phyloP scores from a whole-genome alignment of 78 protist genomes.

The Dictyostelium purpureum region DNA sequence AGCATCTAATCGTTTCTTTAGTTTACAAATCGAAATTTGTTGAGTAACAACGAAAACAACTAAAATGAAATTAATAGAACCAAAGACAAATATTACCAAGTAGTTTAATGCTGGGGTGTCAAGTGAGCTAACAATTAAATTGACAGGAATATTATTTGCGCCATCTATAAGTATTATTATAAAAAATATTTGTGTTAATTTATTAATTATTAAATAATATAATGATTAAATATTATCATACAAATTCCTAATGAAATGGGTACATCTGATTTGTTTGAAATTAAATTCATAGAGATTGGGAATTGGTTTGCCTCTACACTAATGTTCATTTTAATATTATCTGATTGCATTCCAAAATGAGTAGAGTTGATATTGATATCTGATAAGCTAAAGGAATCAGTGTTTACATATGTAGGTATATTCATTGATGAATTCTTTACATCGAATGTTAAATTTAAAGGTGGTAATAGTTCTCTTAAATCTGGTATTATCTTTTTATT shows the following conservation, averaged over 20 bases:
- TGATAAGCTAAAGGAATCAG: slow-evolving; percentile 21
- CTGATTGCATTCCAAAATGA: slow-evolving; percentile 12
- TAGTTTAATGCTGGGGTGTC: slow-evolving; percentile 25
- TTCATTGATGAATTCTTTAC: slow-evolving; percentile 31
- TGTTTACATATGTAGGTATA: slow-evolving; percentile 8
- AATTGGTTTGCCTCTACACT: background rate
- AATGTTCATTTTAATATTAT: slow-evolving; percentile 43
- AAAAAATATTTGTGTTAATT: no score
- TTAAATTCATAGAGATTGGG: slow-evolving; percentile 21
- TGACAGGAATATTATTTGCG: slow-evolving; percentile 22
- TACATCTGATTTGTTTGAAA: slow-evolving; percentile 13
- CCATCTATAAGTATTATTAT: no score
- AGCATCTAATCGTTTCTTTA: slow-evolving; percentile 24
- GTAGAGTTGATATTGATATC: slow-evolving; percentile 40
- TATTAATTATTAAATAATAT: no score
- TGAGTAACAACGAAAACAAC: slow-evolving; percentile 5
- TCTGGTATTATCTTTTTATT: background rate
- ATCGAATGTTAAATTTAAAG: slow-evolving; percentile 32
- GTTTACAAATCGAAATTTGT: background rate
- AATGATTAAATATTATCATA: no score
- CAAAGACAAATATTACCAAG: background rate
- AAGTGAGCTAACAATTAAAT: background rate
- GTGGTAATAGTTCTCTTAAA: slow-evolving; percentile 13
- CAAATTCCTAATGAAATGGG: slow-evolving; percentile 18
- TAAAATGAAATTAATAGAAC: background rate